Base-by-base conservation (phyloP, 2,329 filamentous ascomycete genomes). In the Lizonia empirigonia region DNA sequence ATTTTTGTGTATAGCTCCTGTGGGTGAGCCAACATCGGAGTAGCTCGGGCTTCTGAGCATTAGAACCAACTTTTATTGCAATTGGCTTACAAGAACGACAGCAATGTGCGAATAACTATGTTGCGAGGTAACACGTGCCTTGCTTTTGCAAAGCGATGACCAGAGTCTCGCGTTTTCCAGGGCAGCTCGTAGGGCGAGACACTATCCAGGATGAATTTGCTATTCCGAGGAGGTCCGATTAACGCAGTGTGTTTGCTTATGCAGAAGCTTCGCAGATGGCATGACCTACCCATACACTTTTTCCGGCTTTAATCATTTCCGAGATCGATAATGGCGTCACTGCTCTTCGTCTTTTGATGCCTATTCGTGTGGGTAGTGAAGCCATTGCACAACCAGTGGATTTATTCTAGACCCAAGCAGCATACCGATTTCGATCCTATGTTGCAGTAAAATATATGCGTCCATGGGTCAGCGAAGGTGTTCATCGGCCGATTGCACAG, bases 381-480 rank as follows among this genome's bases (percentile, higher is more conserved):
- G 16, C 20, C 12, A 33, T 15, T 42, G 26, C 26, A 29, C 33
- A 27, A n/a, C 34, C 42, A 42, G 20, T 38, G 8, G 33, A 4
- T 16, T 34, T n/a, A 38, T 47, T 47, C 49, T 52, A 47, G 49
- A 47, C 49, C 32, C 33, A 23, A 29, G 18, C 10, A 34, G n/a
- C 24, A 23, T 20, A 12, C 33, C 33, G 33, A 34, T 52, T 37
- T 38, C 32, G 37, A 44, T 38, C 29, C 12, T 13, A n/a, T 33
- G n/a, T 22, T 42, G 38, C 45, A 42, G 37, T 3, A 18, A 15
- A 32, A 23, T 20, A 12, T 24, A 33, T 47, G 36, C 36, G 26
- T n/a, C 22, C 13, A 19, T 22, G 49, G 42, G 42, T 41, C 42
- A 52, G 49, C 33, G 15, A 40, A 40, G 26, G 12, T 33, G 10